These are phyloP conservation scores for Musa acuminata DNA, from an alignment of 176 grass and related monocot species.

Conservation along the genomic window DNA sequence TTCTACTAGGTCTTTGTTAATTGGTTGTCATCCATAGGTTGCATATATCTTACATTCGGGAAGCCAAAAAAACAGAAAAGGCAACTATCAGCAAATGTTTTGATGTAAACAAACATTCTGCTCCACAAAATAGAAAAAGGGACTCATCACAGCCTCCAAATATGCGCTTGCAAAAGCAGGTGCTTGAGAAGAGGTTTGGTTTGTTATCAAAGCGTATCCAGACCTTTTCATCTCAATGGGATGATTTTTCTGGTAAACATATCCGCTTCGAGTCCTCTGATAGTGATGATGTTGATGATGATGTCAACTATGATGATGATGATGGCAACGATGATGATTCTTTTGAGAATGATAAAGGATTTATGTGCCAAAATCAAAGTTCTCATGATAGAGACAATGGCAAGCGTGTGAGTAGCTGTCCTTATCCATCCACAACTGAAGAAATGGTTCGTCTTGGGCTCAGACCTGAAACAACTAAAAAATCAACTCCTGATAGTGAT, in stretches of 20 bases:
- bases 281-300: slow-evolving; percentile 36
- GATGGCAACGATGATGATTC: slow-evolving; percentile 25
- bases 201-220: slow-evolving; percentile 44
- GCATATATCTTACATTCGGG: slow-evolving; percentile 49
- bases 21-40: slow-evolving; percentile 41
- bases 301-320: not conserved
- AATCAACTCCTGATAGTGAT: slow-evolving; percentile 21
- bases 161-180: slow-evolving; percentile 39
- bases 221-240: slow-evolving; percentile 25
- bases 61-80: slow-evolving; percentile 51
- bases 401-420: slow-evolving; percentile 52
- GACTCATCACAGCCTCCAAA: slow-evolving; percentile 31
- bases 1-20: not conserved
- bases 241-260: slow-evolving; percentile 46
- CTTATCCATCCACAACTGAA: slow-evolving; percentile 86
- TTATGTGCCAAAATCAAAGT: slow-evolving; percentile 25
- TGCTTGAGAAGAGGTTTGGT: slow-evolving; percentile 52
- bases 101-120: slow-evolving; percentile 16
- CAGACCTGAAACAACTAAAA: slow-evolving; percentile 49
- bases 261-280: slow-evolving; percentile 67
- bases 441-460: slow-evolving; percentile 75
- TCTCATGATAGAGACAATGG: slow-evolving; percentile 31
- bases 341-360: not conserved
- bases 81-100: slow-evolving; percentile 20
- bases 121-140: slow-evolving; percentile 10